Percentiles rank a stretch among this genome's conserved stretches.
These are phyloP conservation scores for Alternaria incomplexa DNA, from an alignment of 2,329 filamentous ascomycete genomes.

Conservation along the genomic window DNA sequence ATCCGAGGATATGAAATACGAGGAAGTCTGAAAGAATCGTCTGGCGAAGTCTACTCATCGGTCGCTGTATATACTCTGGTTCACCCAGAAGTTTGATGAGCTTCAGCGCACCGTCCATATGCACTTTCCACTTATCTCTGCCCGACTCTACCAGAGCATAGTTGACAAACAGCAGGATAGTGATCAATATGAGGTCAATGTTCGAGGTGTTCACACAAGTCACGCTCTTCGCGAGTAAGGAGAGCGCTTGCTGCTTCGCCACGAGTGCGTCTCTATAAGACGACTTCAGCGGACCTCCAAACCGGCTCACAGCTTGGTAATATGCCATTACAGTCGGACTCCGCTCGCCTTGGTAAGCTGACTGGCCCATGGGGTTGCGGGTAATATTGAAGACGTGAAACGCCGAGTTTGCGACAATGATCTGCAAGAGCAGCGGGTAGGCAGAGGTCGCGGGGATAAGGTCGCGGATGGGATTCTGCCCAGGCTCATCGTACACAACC, in stretches of 20 bases:
- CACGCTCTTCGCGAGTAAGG: slow-evolving; percentile 48
- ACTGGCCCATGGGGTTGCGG: slow-evolving; percentile 41
- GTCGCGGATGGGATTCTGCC: slow-evolving; percentile 57
- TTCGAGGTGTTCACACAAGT: slow-evolving; percentile 36
- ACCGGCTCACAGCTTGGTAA: slow-evolving; percentile 47
- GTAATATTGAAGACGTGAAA: slow-evolving; percentile 54
- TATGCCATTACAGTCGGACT: slow-evolving; percentile 41
- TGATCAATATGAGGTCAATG: slow-evolving; percentile 53
- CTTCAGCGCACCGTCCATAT: slow-evolving; percentile 58
- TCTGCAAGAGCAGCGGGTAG: slow-evolving; percentile 54
- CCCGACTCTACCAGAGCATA: slow-evolving; percentile 60
- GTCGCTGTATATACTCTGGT: slow-evolving; percentile 31
- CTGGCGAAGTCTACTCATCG: slow-evolving; percentile 42
- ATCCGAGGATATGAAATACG: slow-evolving; percentile 45
- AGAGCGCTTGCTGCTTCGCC: slow-evolving; percentile 57
- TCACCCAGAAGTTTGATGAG: slow-evolving; percentile 51
- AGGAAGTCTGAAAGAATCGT: slow-evolving; percentile 46
- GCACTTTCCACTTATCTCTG: slow-evolving; percentile 58
- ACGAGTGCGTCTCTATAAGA: slow-evolving; percentile 48
- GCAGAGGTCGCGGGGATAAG: slow-evolving; percentile 54
- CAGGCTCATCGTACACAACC: slow-evolving; percentile 54
- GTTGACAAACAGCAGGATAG: slow-evolving; percentile 57
- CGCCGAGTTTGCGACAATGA: slow-evolving; percentile 57
- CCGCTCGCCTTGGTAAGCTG: slow-evolving; percentile 40
- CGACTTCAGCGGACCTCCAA: slow-evolving; percentile 43